A percentile compares a stretch with the other conserved stretches of the same genome.
phyloP scores from a whole-genome alignment of 2,329 filamentous ascomycete genomes.

The Alternaria sp. region DNA sequence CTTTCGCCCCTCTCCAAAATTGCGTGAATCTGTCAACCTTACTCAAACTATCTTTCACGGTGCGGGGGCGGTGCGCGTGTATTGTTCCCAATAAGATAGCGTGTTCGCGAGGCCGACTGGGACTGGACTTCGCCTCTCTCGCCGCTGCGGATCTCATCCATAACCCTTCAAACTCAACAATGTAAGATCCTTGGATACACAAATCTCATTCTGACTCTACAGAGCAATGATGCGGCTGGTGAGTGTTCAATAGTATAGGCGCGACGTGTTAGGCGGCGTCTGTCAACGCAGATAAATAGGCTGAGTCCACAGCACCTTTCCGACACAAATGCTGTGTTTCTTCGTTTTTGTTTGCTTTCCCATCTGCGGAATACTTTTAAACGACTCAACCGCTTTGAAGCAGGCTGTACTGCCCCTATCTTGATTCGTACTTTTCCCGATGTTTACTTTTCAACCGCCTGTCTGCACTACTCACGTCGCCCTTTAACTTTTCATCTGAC shows the following conservation, averaged over 20 bases:
- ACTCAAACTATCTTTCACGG: conserved; percentile 3
- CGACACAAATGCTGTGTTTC: conserved; percentile 25
- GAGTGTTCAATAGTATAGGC: conserved; percentile 14
- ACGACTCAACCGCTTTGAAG: conserved; percentile 11
- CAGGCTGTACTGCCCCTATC: conserved; percentile 15
- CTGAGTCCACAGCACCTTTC: conserved; percentile 19
- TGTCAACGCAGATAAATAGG: conserved; percentile 11
- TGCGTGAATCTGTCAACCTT: conserved; percentile 5
- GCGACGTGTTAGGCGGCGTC: conserved; percentile 12
- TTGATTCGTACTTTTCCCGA: not conserved
- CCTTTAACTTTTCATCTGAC: conserved; percentile 6
- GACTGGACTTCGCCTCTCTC: conserved; percentile 7
- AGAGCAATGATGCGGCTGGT: conserved; percentile 2
- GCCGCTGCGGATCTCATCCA: not conserved
- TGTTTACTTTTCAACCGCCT: conserved; percentile 2
- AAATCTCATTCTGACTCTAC: not conserved
- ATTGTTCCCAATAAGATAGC: conserved; percentile 18
- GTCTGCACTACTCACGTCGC: not conserved
- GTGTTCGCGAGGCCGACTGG: conserved; percentile 5
- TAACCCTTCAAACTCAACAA: conserved; percentile 7
- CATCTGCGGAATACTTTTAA: conserved; percentile 12
- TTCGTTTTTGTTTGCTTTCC: conserved; percentile 20
- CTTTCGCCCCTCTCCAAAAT: conserved; percentile 7
- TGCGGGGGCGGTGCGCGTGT: conserved; percentile 12
- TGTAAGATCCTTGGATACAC: not conserved